Evolutionary conservation across 129 eudicot species (phyloP), one percentile per base, ranked within the genome.

Genomic region (Flaveria ramosissima): DNA sequence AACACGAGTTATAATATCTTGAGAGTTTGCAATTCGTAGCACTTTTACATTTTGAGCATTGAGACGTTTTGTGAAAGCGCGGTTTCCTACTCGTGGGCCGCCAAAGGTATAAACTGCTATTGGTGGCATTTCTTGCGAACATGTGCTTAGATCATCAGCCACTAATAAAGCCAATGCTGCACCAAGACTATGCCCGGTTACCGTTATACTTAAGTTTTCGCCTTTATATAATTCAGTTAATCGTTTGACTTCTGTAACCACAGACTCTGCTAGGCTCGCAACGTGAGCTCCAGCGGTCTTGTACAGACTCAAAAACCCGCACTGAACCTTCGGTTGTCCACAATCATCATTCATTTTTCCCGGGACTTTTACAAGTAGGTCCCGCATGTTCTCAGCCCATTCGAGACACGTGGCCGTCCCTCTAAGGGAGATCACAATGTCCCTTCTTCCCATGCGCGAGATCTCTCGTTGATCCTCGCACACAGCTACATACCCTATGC

Each of bases 101-200:
- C 98, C 98, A 47, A 93, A 93, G 1, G 98, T 91, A 80, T 85
- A 91, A 7, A 93, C 96, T 0, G 98, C 98, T 21, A 93, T 84
- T 2, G 96, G 97, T 7, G 98, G 97, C 68, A 76, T 73, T 14
- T 84, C 80, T 4, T 89, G 74, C 0, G 80, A 63, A 14, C 85
- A 81, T 0, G 89, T 81, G 43, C 91, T 87, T 10, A 93, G 30
- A 32, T 90, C 98, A 71, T 93, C 88, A 1, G 86, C 98, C 7
- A 91, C 97, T 42, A 93, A 85, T 55, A 93, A 48, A 5, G 98
- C 88, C 53, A 93, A 68, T n/a, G 98, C 98, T 1, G 98, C 98
- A n/a, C 98, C 98, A 4, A 93, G 93, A 59, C 98, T 93, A 75
- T 93, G 98, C 0, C 98, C 98, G 7, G 98, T 89, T 67, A 93